These are phyloP conservation scores for Vigna nakashimae DNA, from an alignment of 306 rosid genomes.

Conservation along the genomic window DNA sequence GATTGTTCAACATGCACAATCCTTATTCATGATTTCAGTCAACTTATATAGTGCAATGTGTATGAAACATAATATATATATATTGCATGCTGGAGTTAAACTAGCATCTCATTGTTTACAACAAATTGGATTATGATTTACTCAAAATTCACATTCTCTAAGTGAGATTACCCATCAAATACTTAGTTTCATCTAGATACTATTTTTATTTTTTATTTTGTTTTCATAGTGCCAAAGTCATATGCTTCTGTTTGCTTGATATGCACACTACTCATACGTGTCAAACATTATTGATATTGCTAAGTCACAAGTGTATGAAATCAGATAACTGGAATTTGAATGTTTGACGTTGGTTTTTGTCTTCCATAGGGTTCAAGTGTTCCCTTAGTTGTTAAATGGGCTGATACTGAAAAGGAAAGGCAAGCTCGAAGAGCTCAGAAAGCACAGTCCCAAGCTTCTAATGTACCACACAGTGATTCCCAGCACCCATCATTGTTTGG, in stretches of 20 bases:
- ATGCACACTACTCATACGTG: conserved; percentile 18
- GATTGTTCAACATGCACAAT: conserved; percentile 27
- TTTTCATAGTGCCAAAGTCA: conserved; percentile 8
- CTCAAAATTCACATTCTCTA: conserved; percentile 23
- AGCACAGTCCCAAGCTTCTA: conserved; percentile 88
- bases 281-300: conserved; percentile 23
- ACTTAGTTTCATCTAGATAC: conserved; percentile 2
- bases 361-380: conserved; percentile 85
- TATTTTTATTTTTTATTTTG: conserved; percentile 4
- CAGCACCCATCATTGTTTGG: conserved; percentile 93
- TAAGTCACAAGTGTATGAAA: conserved; percentile 26
- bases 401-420: conserved; percentile 98
- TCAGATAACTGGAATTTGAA: conserved; percentile 31
- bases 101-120: conserved; percentile 20
- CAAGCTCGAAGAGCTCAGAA: conserved; percentile 97
- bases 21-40: conserved; percentile 16
- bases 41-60: neutral
- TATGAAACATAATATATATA: neutral
- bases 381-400: conserved; percentile 99
- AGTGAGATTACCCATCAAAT: conserved; percentile 21
- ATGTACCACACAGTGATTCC: conserved; percentile 65
- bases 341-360: conserved; percentile 39
- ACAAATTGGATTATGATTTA: conserved; percentile 21
- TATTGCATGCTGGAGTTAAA: conserved; percentile 1
- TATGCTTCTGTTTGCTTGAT: conserved; percentile 36